A percentile compares a stretch with the other conserved stretches of the same genome.
Conservation (phyloP, 805 yeast genomes). For the Kodamaea nitidulidarum region DNA sequence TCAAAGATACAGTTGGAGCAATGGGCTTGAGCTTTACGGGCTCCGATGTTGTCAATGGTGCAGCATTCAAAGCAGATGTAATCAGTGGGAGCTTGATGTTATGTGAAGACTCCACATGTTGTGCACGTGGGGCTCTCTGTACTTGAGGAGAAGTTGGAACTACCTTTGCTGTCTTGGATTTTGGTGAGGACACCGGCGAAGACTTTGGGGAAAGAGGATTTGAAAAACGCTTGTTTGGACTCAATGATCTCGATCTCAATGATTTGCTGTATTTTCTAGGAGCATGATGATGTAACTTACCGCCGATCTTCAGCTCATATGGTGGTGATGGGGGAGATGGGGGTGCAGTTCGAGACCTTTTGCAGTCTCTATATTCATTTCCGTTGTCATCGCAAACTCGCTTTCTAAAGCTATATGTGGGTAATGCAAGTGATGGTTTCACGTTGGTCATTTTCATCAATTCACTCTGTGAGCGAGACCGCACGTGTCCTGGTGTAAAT, state of each 20-base stretch:
- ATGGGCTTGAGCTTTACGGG: slow-evolving; percentile 28
- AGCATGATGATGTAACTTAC: not conserved
- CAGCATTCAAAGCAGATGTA: slow-evolving; percentile 26
- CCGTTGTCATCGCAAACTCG: slow-evolving; percentile 26
- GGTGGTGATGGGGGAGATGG: slow-evolving; percentile 36
- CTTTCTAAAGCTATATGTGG: slow-evolving; percentile 17
- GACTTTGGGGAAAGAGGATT: slow-evolving; percentile 20
- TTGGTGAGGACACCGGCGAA: slow-evolving; percentile 19
- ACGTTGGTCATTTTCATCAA: slow-evolving; percentile 13
- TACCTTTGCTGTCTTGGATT: not conserved
- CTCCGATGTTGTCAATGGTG: slow-evolving; percentile 16
- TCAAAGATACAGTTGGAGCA: slow-evolving; percentile 40
- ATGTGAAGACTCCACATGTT: slow-evolving; percentile 1
- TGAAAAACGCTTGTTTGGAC: slow-evolving; percentile 12
- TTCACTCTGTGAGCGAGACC: slow-evolving; percentile 35
- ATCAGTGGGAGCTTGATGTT: slow-evolving; percentile 31
- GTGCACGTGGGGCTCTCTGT: not conserved
- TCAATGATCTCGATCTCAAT: slow-evolving; percentile 13
- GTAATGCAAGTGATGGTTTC: slow-evolving; percentile 7
- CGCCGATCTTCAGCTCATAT: slow-evolving; percentile 7
- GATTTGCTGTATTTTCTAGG: slow-evolving; percentile 10
- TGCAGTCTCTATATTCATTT: slow-evolving; percentile 12
- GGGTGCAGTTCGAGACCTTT: slow-evolving; percentile 46
- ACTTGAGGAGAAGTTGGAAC: not conserved
- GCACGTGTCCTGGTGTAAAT: slow-evolving; percentile 26